Base-by-base conservation (phyloP, 345 rosid genomes). In the Euphorbia pulcherrima region DNA sequence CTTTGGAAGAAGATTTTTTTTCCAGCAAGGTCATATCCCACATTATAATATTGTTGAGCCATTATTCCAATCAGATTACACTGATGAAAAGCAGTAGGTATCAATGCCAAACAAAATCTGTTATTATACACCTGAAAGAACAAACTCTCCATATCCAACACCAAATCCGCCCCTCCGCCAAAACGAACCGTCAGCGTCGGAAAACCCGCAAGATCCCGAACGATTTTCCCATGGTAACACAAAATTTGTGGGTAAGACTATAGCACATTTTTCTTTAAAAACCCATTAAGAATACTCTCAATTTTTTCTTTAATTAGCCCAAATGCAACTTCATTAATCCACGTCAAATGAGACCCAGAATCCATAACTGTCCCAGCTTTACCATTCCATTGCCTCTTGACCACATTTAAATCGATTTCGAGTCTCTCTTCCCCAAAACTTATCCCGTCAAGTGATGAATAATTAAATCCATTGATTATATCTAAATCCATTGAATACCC, bases 201-300 rank as follows among this genome's bases (percentile, higher is more conserved):
- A 27, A 75, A 75, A 8, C 71, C 74, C 0, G 4, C 1, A 2
- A 75, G 68, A 18, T 75, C 71, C n/a, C 33, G 17, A 20, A 10
- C 6, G 6, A 70, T 4, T 9, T 63, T 51, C 41, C 93, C 88
- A 0, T 44, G 28, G 62, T 78, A 88, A 55, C 93, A 88, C 69
- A 81, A 9, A 10, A 13, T 20, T 2, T 3, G 21, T 6, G 17
- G 10, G 44, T 59, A 29, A 16, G 40, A 37, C 6, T 7, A 50
- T 8, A 2, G 12, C 13, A 21, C 27, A 55, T 50, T 6, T 17
- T 28, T 55, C 14, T n/a, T 40, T 44, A 81, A 56, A 6, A 73
- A 37, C 52, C 59, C 68, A 7, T 67, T 63, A 17, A 68, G 9
- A 8, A 81, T 53, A 39, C n/a, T 24, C 27, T 26, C n/a, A 21